phyloP scores from a whole-genome alignment of 73 alveolate genomes.

The Breviolum minutum region DNA sequence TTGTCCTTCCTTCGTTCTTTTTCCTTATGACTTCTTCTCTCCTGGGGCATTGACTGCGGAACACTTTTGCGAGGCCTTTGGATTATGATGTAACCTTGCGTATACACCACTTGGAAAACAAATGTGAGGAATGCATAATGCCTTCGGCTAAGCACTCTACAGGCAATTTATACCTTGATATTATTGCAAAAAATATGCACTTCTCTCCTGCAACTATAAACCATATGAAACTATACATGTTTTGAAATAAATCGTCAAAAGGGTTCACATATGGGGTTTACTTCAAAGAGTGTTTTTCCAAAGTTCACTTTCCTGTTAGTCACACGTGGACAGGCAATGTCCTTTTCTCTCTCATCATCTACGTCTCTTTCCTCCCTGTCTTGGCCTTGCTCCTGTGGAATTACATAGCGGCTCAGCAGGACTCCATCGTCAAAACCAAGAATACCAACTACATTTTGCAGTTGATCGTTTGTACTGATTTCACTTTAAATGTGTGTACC shows the following conservation, averaged over 20 bases:
- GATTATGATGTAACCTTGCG: no score
- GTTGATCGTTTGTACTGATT: no score
- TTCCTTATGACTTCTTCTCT: slow-evolving; percentile 26
- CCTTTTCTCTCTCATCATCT: slow-evolving; percentile 30
- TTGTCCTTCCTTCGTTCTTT: slow-evolving; percentile 9
- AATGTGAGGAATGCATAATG: no score
- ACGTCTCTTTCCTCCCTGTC: not conserved
- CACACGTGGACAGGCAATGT: no score
- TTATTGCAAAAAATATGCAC: no score
- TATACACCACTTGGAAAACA: no score
- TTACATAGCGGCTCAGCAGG: not conserved
- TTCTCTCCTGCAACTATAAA: no score
- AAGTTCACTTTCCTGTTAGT: not conserved
- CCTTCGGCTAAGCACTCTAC: no score
- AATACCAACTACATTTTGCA: not conserved
- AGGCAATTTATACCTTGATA: no score
- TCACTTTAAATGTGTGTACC: no score
- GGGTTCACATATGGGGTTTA: not conserved
- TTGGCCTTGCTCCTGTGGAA: not conserved
- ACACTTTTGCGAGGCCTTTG: not conserved
- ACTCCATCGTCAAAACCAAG: not conserved
- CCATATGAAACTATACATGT: no score
- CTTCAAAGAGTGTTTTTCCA: not conserved
- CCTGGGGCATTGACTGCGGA: not conserved
- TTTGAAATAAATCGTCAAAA: not conserved